Conservation (phyloP, 768 basidiomycete genomes). For the Auricularia sp. region DNA sequence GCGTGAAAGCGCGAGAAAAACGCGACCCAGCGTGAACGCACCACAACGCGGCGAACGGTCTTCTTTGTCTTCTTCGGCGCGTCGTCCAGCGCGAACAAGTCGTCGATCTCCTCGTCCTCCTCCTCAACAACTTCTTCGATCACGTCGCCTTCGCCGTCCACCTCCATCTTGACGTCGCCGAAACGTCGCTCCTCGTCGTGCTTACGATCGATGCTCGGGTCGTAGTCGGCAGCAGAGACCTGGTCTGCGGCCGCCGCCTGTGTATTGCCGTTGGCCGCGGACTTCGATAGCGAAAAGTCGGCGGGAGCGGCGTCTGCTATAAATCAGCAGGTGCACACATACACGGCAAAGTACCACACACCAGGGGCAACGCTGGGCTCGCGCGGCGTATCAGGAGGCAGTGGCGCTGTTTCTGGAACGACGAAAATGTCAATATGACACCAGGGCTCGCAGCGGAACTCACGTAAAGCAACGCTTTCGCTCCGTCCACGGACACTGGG, state of each 20-base stretch:
- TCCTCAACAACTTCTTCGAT: conserved; percentile 19
- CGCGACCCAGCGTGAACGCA: conserved; percentile 21
- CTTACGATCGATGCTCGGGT: conserved; percentile 69
- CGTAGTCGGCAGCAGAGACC: conserved; percentile 88
- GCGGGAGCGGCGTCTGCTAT: conserved; percentile 1
- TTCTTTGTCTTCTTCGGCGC: conserved; percentile 33
- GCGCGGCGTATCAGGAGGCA: conserved; percentile 30
- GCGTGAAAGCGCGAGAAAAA: background rate
- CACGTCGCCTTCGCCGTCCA: background rate
- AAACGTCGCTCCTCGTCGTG: conserved; percentile 74
- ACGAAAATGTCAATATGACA: conserved; percentile 17
- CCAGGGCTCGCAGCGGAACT: conserved; percentile 4
- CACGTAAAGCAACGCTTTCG: background rate
- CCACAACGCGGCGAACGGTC: conserved; percentile 43
- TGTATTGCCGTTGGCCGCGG: conserved; percentile 38
- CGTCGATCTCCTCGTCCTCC: conserved; percentile 81
- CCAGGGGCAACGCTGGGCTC: conserved; percentile 13
- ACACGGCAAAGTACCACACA: too few species aligned
- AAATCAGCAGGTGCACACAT: too few species aligned
- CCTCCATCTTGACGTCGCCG: conserved; percentile 16
- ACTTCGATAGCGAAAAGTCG: conserved; percentile 59
- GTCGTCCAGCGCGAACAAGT: conserved; percentile 79
- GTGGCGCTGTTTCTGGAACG: conserved; percentile 48
- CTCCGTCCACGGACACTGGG: conserved; percentile 13
- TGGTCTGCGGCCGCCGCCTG: conserved; percentile 46